phyloP scores from a whole-genome alignment of 1,139 yeast species.

The Protomyces inundatus region DNA sequence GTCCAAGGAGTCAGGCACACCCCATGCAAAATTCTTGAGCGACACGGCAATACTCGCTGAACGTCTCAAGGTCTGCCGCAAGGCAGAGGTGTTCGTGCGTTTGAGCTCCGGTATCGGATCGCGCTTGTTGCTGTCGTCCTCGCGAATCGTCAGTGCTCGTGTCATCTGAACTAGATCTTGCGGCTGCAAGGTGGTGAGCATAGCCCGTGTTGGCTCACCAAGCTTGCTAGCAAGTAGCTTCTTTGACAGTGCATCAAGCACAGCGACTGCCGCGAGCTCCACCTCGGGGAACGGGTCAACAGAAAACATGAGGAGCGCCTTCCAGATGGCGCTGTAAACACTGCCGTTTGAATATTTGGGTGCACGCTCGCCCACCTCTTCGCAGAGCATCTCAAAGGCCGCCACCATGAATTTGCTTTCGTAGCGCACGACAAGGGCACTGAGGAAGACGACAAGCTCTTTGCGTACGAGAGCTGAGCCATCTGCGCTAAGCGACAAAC shows the following conservation, averaged over 20 bases:
- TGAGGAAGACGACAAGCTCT: conserved; percentile 72
- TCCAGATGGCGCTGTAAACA: conserved; percentile 83
- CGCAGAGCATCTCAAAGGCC: conserved; percentile 80
- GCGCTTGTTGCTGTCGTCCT: conserved; percentile 3
- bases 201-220: conserved; percentile 56
- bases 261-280: conserved; percentile 62
- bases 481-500: conserved; percentile 58
- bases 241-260: conserved; percentile 68
- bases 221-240: conserved; percentile 60
- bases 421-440: conserved; percentile 67
- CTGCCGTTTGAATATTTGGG: conserved; percentile 58
- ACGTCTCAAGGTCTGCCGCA: conserved; percentile 35
- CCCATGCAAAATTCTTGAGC: conserved; percentile 38
- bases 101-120: background rate
- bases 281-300: conserved; percentile 90
- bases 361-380: conserved; percentile 50
- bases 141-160: conserved; percentile 1
- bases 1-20: conserved; percentile 31
- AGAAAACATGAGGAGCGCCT: conserved; percentile 68
- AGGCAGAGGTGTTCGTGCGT: conserved; percentile 2
- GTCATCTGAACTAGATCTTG: conserved; percentile 3
- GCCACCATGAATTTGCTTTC: conserved; percentile 73
- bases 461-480: conserved; percentile 86
- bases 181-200: conserved; percentile 37
- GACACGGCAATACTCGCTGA: conserved; percentile 42